Conservation (phyloP, 2,329 filamentous ascomycete genomes). For the Claviceps pazoutovae region DNA sequence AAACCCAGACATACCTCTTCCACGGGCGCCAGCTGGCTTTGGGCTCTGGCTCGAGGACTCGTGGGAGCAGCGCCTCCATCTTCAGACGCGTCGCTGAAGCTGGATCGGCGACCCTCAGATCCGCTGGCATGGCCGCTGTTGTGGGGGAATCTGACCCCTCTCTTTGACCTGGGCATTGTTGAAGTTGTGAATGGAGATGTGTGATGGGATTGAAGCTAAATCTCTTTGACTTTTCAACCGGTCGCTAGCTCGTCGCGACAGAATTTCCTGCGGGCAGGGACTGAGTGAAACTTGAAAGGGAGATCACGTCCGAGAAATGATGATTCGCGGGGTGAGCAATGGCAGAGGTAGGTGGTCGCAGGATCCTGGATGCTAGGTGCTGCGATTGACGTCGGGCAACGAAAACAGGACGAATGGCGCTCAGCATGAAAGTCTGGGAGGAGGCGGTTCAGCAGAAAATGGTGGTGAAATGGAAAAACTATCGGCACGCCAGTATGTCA, state of each 20-base stretch:
- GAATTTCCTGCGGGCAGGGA: background rate
- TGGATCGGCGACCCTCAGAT: conserved; percentile 47
- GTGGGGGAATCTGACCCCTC: conserved; percentile 42
- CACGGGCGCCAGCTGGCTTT: conserved; percentile 19
- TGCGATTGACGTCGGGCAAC: background rate
- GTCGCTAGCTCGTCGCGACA: background rate
- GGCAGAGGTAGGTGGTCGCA: background rate
- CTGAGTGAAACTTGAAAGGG: background rate
- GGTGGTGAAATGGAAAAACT: too few relatives aligned
- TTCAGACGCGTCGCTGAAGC: conserved; percentile 59
- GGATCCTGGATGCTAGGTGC: background rate
- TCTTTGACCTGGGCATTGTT: conserved; percentile 25
- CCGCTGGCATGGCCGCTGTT: conserved; percentile 28
- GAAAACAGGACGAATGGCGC: background rate
- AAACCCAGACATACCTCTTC: conserved; percentile 18
- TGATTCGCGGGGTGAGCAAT: background rate
- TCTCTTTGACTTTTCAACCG: background rate
- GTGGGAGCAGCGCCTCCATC: conserved; percentile 25
- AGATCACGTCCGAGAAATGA: background rate
- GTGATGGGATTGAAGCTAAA: background rate
- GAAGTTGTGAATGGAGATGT: background rate
- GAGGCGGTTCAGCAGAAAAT: too few relatives aligned
- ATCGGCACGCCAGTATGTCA: too few relatives aligned
- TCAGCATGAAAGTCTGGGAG: too few relatives aligned
- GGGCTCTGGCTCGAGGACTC: conserved; percentile 14